phyloP scores from a whole-genome alignment of 2,329 filamentous ascomycete species.

The Hymenotorrendiella dingleyae region DNA sequence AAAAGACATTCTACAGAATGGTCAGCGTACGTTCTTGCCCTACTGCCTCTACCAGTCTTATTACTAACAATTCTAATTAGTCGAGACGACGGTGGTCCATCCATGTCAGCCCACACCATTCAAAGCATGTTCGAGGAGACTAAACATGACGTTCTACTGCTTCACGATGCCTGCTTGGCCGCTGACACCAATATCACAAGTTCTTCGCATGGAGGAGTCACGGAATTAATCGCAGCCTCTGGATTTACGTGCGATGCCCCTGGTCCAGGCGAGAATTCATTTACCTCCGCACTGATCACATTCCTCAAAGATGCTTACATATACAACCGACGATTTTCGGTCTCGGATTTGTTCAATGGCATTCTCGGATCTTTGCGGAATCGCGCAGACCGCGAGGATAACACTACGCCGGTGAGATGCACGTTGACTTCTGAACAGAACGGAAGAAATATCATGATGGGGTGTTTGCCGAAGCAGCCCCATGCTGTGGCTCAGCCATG shows the following conservation, averaged over 20 bases:
- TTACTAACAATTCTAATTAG: no score
- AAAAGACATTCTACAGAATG: neutral
- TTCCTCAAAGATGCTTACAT: neutral
- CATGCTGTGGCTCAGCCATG: no score
- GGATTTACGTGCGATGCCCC: neutral
- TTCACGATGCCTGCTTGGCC: neutral
- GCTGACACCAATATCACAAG: neutral
- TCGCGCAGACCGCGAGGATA: no score
- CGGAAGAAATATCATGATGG: no score
- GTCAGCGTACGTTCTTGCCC: slow-evolving; percentile 2
- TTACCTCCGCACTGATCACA: neutral
- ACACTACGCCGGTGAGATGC: no score
- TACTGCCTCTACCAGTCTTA: no score
- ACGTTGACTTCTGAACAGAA: no score
- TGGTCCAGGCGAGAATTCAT: neutral
- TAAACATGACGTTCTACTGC: neutral
- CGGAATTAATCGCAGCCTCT: slow-evolving; percentile 3
- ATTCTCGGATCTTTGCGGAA: no score
- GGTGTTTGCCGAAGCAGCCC: no score
- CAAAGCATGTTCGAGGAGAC: neutral
- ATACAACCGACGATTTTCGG: neutral
- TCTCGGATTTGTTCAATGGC: neutral
- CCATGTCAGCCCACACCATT: neutral
- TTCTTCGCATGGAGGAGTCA: neutral
- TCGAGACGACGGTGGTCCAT: neutral